These are phyloP conservation scores for Macaranga tanarius DNA, from an alignment of 441 rosid genomes.

Conservation along the genomic window DNA sequence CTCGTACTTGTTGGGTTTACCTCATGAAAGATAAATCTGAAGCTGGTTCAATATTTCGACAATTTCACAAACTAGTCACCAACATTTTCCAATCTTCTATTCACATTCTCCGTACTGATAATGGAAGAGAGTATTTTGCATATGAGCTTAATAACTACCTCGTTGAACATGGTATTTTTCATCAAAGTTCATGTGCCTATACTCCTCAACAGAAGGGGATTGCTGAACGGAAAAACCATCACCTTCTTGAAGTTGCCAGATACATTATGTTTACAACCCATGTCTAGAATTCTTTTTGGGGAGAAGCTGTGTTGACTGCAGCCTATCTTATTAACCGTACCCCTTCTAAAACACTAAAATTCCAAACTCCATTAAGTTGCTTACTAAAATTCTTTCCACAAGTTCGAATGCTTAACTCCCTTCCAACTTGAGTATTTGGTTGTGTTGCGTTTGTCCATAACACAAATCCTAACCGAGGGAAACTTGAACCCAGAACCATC, in stretches of 20 bases:
- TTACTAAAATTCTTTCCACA: not conserved
- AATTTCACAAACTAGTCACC: no score
- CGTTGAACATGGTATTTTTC: not conserved
- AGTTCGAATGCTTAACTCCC: not conserved
- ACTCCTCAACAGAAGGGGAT: not conserved
- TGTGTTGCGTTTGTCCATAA: not conserved
- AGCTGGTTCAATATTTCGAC: no score
- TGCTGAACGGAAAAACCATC: no score
- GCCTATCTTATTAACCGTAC: not conserved
- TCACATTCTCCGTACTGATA: no score
- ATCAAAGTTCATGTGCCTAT: not conserved
- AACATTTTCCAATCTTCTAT: no score
- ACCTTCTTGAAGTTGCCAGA: not conserved
- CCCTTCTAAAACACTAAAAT: not conserved
- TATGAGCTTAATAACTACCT: not conserved
- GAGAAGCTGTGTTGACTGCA: not conserved
- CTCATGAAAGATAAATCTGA: not conserved
- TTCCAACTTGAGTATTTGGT: not conserved
- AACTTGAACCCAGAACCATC: not conserved
- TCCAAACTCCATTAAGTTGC: not conserved
- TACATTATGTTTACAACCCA: not conserved
- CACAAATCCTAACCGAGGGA: not conserved
- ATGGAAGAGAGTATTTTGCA: not conserved
- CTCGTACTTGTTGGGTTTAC: not conserved
- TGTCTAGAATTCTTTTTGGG: not conserved